Evolutionary conservation across 371 early-diverging fungal genomes (phyloP), one percentile per base, ranked within the genome.

Genomic region (Mucor racemosus): DNA sequence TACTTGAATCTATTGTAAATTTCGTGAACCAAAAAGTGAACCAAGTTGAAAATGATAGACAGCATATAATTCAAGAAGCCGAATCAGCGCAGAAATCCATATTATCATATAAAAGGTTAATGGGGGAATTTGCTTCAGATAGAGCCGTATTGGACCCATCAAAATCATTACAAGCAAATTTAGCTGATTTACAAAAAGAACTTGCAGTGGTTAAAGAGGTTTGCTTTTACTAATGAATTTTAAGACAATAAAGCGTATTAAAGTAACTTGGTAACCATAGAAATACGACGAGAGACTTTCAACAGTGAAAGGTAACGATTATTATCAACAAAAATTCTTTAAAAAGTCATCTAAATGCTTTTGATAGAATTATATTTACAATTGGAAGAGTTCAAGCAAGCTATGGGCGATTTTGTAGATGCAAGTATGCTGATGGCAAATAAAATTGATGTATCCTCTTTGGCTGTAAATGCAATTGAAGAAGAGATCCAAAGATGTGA

Each of bases 401-500:
- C 68, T 6, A 55, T 77, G 33, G 71, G 66, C 4, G 67, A 66
- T 13, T 78, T 75, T 65, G 78, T 77, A 1, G 66, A 78, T 31
- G 72, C 62, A 9, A 69, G 67, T 19, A 56, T 72, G 44, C 55
- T 80, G 31, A 55, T 50, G 31, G 48, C 64, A 2, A 61, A 59
- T n/a, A 71, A 76, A 5, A 62, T 74, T 9, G 78, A 82, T 46
- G 83, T 82, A 7, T 82, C 83, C 6, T 44, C 69, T 21, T 44
- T 73, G 13, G 72, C 80, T 1, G 68, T 80, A 0, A 66, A 73
- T 26, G 72, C 72, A 0, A 35, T 82, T 36, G 80, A 82, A 46
- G 76, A 80, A 15, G 83, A 80, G 66, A 69, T 78, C 21, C 11
- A 61, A 54, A 76, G 77, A 41, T 76, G 77, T 35, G 72, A 77